Conservation (phyloP, 2,329 filamentous ascomycete genomes). For the Parafenestella ontariensis region DNA sequence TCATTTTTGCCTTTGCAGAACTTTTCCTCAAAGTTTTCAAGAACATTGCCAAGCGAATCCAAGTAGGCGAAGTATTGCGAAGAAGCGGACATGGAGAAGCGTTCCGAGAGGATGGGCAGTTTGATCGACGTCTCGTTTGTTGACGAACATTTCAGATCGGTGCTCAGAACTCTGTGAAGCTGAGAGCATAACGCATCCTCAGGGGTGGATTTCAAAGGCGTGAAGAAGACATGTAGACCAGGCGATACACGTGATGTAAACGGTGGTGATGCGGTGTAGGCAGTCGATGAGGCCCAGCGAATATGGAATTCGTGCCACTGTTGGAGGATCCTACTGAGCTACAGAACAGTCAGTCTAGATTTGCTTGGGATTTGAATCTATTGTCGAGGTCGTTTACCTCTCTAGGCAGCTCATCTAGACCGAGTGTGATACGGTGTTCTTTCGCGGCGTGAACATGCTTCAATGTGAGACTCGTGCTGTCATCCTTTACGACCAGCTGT, state of each 20-base stretch:
- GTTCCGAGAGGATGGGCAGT: constrained; percentile 62
- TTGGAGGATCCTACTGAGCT: constrained; percentile 68
- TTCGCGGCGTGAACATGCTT: constrained; percentile 70
- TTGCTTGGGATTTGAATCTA: neutral
- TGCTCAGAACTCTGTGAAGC: constrained; percentile 65
- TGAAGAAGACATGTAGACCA: constrained; percentile 82
- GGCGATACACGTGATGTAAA: constrained; percentile 78
- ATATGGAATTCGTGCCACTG: constrained; percentile 77
- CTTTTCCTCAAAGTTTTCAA: constrained; percentile 59
- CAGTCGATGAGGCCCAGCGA: constrained; percentile 71
- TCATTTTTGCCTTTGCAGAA: constrained; percentile 55
- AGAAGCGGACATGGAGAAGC: constrained; percentile 67
- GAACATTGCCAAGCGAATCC: constrained; percentile 63
- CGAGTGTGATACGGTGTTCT: constrained; percentile 80
- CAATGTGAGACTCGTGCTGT: constrained; percentile 58
- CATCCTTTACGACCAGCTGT: constrained; percentile 62
- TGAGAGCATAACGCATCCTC: constrained; percentile 60
- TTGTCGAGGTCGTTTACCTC: constrained; percentile 57
- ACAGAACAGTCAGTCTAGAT: constrained; percentile 6
- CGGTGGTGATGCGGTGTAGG: constrained; percentile 69
- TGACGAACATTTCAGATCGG: constrained; percentile 62
- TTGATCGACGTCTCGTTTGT: constrained; percentile 67
- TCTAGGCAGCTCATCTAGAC: constrained; percentile 73
- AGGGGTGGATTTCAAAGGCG: constrained; percentile 57
- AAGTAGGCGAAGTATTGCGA: constrained; percentile 76